These are phyloP conservation scores for Claviceps sorghi DNA, from an alignment of 2,329 filamentous ascomycete genomes.

Conservation along the genomic window DNA sequence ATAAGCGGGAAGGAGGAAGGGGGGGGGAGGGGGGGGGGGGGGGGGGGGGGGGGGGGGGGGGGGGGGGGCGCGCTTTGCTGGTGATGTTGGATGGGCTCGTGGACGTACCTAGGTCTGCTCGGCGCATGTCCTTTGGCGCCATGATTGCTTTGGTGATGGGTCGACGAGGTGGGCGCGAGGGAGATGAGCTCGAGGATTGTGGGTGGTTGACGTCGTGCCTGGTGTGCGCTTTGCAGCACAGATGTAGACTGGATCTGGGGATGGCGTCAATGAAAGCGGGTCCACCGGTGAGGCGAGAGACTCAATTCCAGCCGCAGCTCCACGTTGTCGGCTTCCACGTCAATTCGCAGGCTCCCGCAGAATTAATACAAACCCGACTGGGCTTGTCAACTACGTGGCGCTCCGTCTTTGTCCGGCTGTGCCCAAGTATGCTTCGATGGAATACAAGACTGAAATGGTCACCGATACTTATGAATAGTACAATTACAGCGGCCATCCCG, in stretches of 20 bases:
- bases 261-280: not conserved
- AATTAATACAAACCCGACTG: too few species aligned
- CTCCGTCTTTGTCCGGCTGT: too few species aligned
- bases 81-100: not conserved
- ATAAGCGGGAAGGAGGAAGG: too few species aligned
- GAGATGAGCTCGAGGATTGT: not conserved
- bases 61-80: too few species aligned
- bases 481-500: not conserved
- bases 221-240: not conserved
- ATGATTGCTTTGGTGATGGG: slow-evolving; percentile 13
- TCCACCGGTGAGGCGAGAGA: not conserved
- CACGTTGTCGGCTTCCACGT: not conserved
- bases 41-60: too few species aligned
- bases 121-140: slow-evolving; percentile 28
- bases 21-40: too few species aligned
- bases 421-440: too few species aligned
- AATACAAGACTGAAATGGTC: not conserved
- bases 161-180: not conserved
- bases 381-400: too few species aligned
- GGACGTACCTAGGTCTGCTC: slow-evolving; percentile 28
- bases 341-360: too few species aligned
- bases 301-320: not conserved
- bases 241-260: not conserved
- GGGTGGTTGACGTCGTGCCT: not conserved
- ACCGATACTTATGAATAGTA: not conserved